Conservation (phyloP, 805 yeast species). For the Metschnikowia kofuensis region DNA sequence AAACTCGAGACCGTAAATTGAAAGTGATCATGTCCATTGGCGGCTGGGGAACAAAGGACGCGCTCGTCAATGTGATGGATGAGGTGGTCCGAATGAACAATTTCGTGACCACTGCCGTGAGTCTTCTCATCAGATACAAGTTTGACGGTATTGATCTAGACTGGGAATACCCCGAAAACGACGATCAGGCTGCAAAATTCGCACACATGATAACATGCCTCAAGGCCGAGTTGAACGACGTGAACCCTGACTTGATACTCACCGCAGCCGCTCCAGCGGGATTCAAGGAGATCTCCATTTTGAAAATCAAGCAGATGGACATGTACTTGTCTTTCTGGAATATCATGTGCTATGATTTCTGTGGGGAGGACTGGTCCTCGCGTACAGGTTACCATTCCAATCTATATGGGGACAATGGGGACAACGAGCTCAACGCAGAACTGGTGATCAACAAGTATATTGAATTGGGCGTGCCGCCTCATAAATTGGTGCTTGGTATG, state of each 20-base stretch:
- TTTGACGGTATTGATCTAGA: conserved; percentile 93
- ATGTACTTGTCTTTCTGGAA: conserved; percentile 67
- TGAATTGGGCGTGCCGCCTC: conserved; percentile 38
- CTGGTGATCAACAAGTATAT: conserved; percentile 46
- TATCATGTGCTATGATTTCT: conserved; percentile 87
- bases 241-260: conserved; percentile 39
- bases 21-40: conserved; percentile 76
- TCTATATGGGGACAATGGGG: conserved; percentile 43
- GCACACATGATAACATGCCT: conserved; percentile 41
- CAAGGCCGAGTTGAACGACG: conserved; percentile 36
- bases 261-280: conserved; percentile 80
- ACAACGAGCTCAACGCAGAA: conserved; percentile 45
- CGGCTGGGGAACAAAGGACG: conserved; percentile 60
- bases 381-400: conserved; percentile 69
- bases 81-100: conserved; percentile 25
- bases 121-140: conserved; percentile 49
- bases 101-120: conserved; percentile 52
- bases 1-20: conserved; percentile 37
- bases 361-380: conserved; percentile 69
- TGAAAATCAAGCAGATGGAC: conserved; percentile 56
- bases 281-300: conserved; percentile 37
- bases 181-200: conserved; percentile 44
- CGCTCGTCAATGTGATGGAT: conserved; percentile 27
- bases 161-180: conserved; percentile 81
- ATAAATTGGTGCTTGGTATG: conserved; percentile 74